These are phyloP conservation scores for Sordaria brevicollis DNA, from an alignment of 495 filamentous ascomycete genomes.

Conservation along the genomic window DNA sequence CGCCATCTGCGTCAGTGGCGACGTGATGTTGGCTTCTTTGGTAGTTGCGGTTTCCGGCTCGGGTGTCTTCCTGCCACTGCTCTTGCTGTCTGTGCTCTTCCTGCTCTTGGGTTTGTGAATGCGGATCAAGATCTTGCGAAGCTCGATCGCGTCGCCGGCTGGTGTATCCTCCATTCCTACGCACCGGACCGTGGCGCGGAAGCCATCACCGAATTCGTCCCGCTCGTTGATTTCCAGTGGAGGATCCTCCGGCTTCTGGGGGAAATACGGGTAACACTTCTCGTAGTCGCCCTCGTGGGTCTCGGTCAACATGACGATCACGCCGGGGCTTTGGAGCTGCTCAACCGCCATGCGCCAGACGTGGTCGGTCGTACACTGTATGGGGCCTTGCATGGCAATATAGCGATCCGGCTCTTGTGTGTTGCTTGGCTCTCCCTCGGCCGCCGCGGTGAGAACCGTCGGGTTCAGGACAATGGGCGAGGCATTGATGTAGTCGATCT, in stretches of 20 bases:
- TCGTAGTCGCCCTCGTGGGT: conserved; percentile 72
- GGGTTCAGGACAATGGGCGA: conserved; percentile 67
- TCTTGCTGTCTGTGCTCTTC: not conserved
- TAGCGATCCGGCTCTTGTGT: conserved; percentile 31
- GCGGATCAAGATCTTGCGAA: conserved; percentile 43
- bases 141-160: conserved; percentile 40
- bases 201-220: conserved; percentile 55
- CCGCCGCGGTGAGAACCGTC: conserved; percentile 45
- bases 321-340: conserved; percentile 64
- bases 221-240: conserved; percentile 43
- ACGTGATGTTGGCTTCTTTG: not conserved
- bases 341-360: conserved; percentile 97
- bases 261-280: conserved; percentile 92
- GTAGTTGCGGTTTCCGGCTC: not conserved
- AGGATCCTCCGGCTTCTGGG: conserved; percentile 44
- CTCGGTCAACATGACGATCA: conserved; percentile 94
- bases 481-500: conserved; percentile 92
- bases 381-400: conserved; percentile 70
- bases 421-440: conserved; percentile 14
- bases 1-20: not conserved
- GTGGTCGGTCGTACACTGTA: conserved; percentile 56
- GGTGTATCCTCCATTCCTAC: conserved; percentile 36
- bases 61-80: not conserved
- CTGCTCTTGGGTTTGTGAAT: conserved; percentile 11
- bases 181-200: conserved; percentile 43